Percentiles rank a stretch among this genome's conserved stretches.
Conservation (phyloP, 2,329 filamentous ascomycete genomes). For the Corinectria fuckeliana region DNA sequence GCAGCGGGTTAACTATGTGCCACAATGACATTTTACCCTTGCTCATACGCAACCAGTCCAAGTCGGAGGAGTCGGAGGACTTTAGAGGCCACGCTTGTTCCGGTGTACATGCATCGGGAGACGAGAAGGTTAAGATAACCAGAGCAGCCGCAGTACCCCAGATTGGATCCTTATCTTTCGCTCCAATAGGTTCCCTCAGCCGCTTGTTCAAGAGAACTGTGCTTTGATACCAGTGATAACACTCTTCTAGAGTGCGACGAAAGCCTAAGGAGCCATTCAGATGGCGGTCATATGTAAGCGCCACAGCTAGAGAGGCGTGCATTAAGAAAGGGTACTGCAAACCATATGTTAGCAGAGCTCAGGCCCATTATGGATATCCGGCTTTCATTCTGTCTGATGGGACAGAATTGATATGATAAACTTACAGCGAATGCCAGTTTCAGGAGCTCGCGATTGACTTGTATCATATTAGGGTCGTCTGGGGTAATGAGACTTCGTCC, state of each 20-base stretch:
- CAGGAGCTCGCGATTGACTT: conserved; percentile 49
- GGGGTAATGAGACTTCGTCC: conserved; percentile 46
- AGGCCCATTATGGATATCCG: neutral
- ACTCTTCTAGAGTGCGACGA: conserved; percentile 46
- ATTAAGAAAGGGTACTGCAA: conserved; percentile 51
- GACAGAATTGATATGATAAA: conserved; percentile 1
- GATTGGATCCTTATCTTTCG: conserved; percentile 50
- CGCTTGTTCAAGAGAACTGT: conserved; percentile 48
- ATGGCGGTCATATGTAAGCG: conserved; percentile 48
- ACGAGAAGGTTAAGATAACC: conserved; percentile 48
- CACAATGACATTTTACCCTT: conserved; percentile 47
- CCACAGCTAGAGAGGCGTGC: conserved; percentile 53
- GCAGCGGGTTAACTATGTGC: conserved; percentile 43
- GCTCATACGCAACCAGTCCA: conserved; percentile 46
- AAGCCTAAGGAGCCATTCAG: conserved; percentile 29
- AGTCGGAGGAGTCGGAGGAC: conserved; percentile 28
- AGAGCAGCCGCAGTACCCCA: conserved; percentile 55
- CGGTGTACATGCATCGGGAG: conserved; percentile 42
- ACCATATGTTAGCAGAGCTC: neutral
- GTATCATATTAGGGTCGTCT: conserved; percentile 44
- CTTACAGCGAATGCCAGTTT: conserved; percentile 47
- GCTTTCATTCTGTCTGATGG: neutral
- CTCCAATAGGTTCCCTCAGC: conserved; percentile 43
- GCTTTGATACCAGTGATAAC: conserved; percentile 51
- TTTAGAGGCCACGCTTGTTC: conserved; percentile 46